These are phyloP conservation scores for Phalaenopsis aphrodite DNA, from an alignment of 106 monocot genomes.

Conservation along the genomic window DNA sequence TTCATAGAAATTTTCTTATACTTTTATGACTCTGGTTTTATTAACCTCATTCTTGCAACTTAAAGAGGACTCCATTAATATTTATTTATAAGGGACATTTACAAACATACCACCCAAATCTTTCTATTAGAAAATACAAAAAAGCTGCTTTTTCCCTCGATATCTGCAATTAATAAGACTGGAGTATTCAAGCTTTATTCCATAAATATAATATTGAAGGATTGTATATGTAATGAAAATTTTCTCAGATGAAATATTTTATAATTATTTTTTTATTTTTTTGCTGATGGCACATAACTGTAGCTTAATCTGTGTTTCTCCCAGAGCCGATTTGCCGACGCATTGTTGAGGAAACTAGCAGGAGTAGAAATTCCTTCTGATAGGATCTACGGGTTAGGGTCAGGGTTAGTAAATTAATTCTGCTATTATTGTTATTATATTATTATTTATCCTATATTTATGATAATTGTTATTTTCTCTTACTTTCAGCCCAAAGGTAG, in stretches of 20 bases:
- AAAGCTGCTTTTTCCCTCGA: neutral
- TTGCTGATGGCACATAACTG: neutral
- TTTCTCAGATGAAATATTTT: neutral
- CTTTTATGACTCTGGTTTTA: neutral
- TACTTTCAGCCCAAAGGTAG: conserved; percentile 71
- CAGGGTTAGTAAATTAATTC: conserved; percentile 56
- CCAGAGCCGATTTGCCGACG: conserved; percentile 91
- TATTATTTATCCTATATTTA: neutral
- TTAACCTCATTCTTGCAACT: neutral
- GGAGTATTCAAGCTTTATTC: neutral
- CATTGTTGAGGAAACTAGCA: conserved; percentile 65
- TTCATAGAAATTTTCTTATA: neutral
- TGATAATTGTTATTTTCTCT: conserved; percentile 1
- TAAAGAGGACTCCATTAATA: neutral
- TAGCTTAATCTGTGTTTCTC: conserved; percentile 6
- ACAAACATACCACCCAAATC: too few relatives aligned
- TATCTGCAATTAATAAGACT: neutral
- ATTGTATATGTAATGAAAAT: too few relatives aligned
- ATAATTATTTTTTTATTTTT: neutral
- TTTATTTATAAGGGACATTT: neutral
- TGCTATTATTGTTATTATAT: neutral
- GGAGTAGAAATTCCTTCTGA: conserved; percentile 73
- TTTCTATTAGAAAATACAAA: neutral
- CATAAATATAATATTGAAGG: neutral
- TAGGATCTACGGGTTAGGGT: conserved; percentile 85